Evolutionary conservation across 2,329 filamentous ascomycete genomes (phyloP).

Genomic region (Mollisia scopiformis): DNA sequence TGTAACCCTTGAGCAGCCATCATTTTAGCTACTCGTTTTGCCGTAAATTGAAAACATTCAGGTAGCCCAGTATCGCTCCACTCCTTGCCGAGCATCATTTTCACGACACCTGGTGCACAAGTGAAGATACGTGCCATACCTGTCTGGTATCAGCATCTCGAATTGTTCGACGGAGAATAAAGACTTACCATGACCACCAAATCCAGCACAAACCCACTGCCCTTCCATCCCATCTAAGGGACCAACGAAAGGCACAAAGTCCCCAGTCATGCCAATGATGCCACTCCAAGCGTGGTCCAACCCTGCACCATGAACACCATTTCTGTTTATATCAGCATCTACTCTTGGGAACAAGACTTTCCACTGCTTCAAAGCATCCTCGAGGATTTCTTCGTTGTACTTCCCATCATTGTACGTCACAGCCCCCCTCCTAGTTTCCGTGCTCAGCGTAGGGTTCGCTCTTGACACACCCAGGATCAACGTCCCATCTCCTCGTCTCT

Average conservation of each 20-base stretch:
- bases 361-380: conserved; percentile 42
- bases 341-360: conserved; percentile 38
- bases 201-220: conserved; percentile 53
- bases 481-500: conserved; percentile 46
- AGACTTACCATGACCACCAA: conserved; percentile 50
- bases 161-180: background rate
- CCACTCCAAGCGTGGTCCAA: conserved; percentile 50
- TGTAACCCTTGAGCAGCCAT: conserved; percentile 15
- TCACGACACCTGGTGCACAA: conserved; percentile 47
- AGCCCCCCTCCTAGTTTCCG: conserved; percentile 32
- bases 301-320: conserved; percentile 41
- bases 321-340: conserved; percentile 28
- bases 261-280: conserved; percentile 49
- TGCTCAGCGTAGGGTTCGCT: conserved; percentile 43
- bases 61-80: conserved; percentile 44
- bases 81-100: conserved; percentile 41
- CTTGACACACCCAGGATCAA: conserved; percentile 44
- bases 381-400: conserved; percentile 44
- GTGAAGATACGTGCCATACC: conserved; percentile 49
- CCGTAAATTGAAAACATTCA: conserved; percentile 39
- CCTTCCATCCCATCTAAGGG: conserved; percentile 43
- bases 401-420: conserved; percentile 43
- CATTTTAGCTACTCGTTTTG: conserved; percentile 37
- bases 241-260: conserved; percentile 51
- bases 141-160: conserved; percentile 3